phyloP scores from a whole-genome alignment of 495 filamentous ascomycete genomes.

The Penicillium cinerascens region DNA sequence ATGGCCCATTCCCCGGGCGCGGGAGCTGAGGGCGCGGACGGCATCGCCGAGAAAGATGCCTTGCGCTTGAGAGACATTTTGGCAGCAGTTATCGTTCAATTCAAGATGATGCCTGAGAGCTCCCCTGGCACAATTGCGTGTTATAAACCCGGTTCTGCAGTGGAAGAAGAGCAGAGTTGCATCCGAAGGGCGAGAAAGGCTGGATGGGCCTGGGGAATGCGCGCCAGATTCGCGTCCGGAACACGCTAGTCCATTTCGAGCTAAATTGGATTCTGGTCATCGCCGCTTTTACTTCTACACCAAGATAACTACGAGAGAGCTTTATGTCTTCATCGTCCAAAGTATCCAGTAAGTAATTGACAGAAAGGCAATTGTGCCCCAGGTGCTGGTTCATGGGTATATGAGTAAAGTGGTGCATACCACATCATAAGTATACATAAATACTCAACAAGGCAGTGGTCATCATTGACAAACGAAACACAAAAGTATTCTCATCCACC shows the following conservation, averaged over 20 bases:
- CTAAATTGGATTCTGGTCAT: conserved; percentile 16
- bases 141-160: neutral
- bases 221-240: conserved; percentile 21
- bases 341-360: too few relatives aligned
- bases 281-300: too few relatives aligned
- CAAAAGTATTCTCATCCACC: too few relatives aligned
- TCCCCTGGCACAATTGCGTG: conserved; percentile 1
- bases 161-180: conserved; percentile 14
- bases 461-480: too few relatives aligned
- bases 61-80: conserved; percentile 52
- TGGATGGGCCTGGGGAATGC: conserved; percentile 7
- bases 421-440: too few relatives aligned
- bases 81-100: neutral
- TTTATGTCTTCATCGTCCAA: too few relatives aligned
- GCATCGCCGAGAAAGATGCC: conserved; percentile 37
- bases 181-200: conserved; percentile 13
- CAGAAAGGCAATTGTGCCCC: too few relatives aligned
- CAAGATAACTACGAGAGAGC: too few relatives aligned
- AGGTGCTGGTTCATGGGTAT: too few relatives aligned
- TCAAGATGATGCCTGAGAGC: neutral
- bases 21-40: conserved; percentile 30
- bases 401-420: too few relatives aligned
- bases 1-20: conserved; percentile 24
- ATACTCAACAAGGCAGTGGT: too few relatives aligned
- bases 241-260: conserved; percentile 23